A percentile compares a stretch with the other conserved stretches of the same genome.
These are phyloP conservation scores for Discostella stelligeroides DNA, from an alignment of 108 stramenopile species.

Conservation along the genomic window DNA sequence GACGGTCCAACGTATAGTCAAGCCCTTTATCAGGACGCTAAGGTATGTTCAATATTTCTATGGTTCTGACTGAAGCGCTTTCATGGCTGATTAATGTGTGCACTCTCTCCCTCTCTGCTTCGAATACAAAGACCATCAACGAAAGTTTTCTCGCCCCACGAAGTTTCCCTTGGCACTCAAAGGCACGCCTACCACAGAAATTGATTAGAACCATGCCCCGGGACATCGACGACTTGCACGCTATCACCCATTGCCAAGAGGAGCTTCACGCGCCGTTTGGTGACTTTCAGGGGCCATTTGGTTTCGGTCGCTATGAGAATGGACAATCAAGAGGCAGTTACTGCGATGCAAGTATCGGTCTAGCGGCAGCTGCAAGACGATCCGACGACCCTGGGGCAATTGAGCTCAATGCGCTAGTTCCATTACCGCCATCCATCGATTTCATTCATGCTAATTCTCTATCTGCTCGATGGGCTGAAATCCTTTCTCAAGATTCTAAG, in stretches of 20 bases:
- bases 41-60: constrained; percentile 10
- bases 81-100: not conserved
- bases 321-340: constrained; percentile 51
- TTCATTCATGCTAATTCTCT: constrained; percentile 1
- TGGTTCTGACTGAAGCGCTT: not conserved
- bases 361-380: constrained; percentile 62
- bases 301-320: constrained; percentile 66
- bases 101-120: not conserved
- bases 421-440: constrained; percentile 37
- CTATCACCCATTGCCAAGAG: constrained; percentile 61
- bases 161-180: constrained; percentile 43
- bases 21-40: constrained; percentile 40
- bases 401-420: constrained; percentile 44
- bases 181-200: constrained; percentile 37
- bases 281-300: constrained; percentile 59
- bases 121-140: constrained; percentile 18
- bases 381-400: constrained; percentile 64
- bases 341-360: constrained; percentile 19
- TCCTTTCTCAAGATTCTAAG: constrained; percentile 12
- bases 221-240: constrained; percentile 80
- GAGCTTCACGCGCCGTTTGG: constrained; percentile 52
- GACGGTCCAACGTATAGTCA: constrained; percentile 31
- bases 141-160: constrained; percentile 38
- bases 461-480: constrained; percentile 21
- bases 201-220: constrained; percentile 69